Percentiles rank a stretch among this genome's conserved stretches.
Evolutionary conservation across 805 yeast genomes (phyloP).

Genomic region (Helenozyma rhizophorensis): DNA sequence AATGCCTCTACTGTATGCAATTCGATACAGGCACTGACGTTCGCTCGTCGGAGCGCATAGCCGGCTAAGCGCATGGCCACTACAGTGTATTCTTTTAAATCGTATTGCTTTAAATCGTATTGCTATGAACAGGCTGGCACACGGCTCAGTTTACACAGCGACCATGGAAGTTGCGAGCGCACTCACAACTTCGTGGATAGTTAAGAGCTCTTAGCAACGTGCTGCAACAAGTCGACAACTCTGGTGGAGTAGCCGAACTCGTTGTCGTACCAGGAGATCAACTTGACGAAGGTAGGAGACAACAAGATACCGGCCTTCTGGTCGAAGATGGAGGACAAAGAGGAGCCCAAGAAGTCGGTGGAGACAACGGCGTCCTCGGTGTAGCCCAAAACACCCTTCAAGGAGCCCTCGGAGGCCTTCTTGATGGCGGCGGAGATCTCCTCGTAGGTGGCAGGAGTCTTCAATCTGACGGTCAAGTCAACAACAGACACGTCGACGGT

Average conservation of each 20-base stretch:
- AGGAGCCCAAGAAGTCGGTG: constrained; percentile 79
- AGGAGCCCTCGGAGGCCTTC: constrained; percentile 70
- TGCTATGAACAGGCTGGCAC: constrained; percentile 1
- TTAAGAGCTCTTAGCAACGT: constrained; percentile 53
- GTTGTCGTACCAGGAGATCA: constrained; percentile 93
- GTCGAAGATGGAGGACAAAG: constrained; percentile 85
- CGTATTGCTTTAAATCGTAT: neutral
- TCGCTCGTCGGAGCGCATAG: neutral
- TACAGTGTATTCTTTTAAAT: neutral
- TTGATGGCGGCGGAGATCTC: constrained; percentile 75
- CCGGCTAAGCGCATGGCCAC: neutral
- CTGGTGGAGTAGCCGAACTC: constrained; percentile 96
- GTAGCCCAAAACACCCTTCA: constrained; percentile 83
- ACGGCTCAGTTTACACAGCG: too few species aligned
- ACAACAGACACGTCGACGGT: constrained; percentile 92
- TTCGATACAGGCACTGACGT: too few species aligned
- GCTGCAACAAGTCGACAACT: constrained; percentile 85
- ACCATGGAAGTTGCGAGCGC: constrained; percentile 6
- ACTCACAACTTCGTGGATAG: constrained; percentile 12
- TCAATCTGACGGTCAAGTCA: constrained; percentile 82
- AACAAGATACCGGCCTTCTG: constrained; percentile 86
- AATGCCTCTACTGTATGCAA: too few species aligned
- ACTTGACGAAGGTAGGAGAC: constrained; percentile 85
- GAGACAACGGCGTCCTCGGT: constrained; percentile 92
- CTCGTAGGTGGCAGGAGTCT: constrained; percentile 73